Evolutionary conservation across 2,329 filamentous ascomycete species (phyloP).

Genomic region (Teratosphaeria zuluensis): DNA sequence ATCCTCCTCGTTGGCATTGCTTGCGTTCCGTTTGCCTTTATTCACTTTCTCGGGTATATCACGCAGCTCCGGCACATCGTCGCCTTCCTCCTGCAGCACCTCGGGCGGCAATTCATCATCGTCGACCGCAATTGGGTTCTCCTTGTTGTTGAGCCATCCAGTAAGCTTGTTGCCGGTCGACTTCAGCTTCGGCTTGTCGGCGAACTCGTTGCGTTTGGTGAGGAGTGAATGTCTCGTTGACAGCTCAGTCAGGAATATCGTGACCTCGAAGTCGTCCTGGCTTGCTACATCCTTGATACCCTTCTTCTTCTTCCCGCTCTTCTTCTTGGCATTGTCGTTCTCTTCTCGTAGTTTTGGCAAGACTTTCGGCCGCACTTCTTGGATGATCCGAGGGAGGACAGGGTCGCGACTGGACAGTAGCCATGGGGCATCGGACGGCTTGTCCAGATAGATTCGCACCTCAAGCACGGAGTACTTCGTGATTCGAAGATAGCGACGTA

Average conservation of each 20-base stretch:
- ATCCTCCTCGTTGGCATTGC: slow-evolving; percentile 18
- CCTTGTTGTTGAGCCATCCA: slow-evolving; percentile 33
- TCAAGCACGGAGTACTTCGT: slow-evolving; percentile 93
- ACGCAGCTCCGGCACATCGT: slow-evolving; percentile 39
- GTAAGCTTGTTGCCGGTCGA: slow-evolving; percentile 40
- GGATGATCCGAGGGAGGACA: slow-evolving; percentile 71
- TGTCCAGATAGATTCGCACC: slow-evolving; percentile 90
- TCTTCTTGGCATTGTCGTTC: slow-evolving; percentile 50
- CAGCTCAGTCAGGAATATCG: slow-evolving; percentile 83
- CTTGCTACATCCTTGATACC: slow-evolving; percentile 79
- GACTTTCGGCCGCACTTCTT: slow-evolving; percentile 74
- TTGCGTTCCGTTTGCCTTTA: slow-evolving; percentile 15
- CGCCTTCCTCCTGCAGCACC: slow-evolving; percentile 47
- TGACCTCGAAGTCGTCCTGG: slow-evolving; percentile 92
- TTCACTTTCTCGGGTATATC: slow-evolving; percentile 45
- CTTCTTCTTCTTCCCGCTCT: slow-evolving; percentile 55
- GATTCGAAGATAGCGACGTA: slow-evolving; percentile 82
- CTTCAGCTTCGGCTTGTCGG: slow-evolving; percentile 32
- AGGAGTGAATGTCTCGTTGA: slow-evolving; percentile 77
- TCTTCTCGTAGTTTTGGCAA: slow-evolving; percentile 88
- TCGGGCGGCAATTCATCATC: slow-evolving; percentile 39
- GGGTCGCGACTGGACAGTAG: slow-evolving; percentile 68
- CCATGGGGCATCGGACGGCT: slow-evolving; percentile 75
- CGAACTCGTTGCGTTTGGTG: slow-evolving; percentile 68
- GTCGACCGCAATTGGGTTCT: slow-evolving; percentile 33